These are phyloP conservation scores for Fragilariopsis cylindrus DNA, from an alignment of 108 stramenopile genomes.

Conservation along the genomic window DNA sequence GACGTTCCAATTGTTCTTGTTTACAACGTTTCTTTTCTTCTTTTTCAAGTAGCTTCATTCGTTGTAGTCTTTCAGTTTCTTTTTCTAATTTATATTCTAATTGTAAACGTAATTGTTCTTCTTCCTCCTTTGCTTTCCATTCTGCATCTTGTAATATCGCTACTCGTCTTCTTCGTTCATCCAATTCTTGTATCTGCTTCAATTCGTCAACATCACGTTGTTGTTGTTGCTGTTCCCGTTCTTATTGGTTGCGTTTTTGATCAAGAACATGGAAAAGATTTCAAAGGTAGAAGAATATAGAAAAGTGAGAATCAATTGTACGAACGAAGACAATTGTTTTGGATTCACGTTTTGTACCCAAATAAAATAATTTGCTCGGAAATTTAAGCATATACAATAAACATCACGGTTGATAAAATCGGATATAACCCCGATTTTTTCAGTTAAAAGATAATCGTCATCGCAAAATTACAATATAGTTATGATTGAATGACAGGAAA, in stretches of 20 bases:
- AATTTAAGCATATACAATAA: too few species aligned
- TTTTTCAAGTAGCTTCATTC: constrained; percentile 4
- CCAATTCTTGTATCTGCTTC: not conserved
- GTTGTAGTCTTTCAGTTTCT: constrained; percentile 1
- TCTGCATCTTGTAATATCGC: constrained; percentile 11
- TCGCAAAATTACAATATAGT: too few species aligned
- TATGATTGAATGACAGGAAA: too few species aligned
- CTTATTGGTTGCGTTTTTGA: constrained; percentile 7
- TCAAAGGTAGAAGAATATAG: too few species aligned
- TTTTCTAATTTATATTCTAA: not conserved
- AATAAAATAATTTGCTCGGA: too few species aligned
- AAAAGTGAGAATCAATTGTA: too few species aligned
- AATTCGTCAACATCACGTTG: not conserved
- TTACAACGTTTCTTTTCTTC: not conserved
- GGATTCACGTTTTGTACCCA: too few species aligned
- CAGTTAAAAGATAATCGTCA: too few species aligned
- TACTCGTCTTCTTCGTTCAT: not conserved
- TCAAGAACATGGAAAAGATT: too few species aligned
- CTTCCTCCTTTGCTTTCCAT: constrained; percentile 17
- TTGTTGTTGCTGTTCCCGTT: constrained; percentile 6
- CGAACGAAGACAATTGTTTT: too few species aligned
- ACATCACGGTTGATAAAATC: too few species aligned
- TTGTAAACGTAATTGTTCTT: constrained; percentile 11
- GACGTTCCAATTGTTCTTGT: constrained; percentile 14
- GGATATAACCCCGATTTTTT: too few species aligned